These are phyloP conservation scores for Zymoseptoria crescenta DNA, from an alignment of 2,329 filamentous ascomycete genomes.

Conservation along the genomic window DNA sequence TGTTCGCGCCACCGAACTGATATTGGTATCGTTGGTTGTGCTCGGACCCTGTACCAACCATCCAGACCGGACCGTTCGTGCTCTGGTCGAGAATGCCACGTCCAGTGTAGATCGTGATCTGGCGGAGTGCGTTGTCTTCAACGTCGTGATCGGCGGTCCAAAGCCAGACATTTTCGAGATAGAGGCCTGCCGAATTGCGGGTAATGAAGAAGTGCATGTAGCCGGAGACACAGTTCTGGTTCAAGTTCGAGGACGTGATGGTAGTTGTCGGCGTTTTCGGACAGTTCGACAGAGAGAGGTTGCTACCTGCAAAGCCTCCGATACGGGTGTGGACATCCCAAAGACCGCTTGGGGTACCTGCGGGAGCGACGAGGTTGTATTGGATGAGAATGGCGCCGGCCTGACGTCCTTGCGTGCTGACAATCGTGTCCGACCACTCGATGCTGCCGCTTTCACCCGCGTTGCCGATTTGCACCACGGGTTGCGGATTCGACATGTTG, in stretches of 20 bases:
- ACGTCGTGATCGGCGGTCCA: conserved; percentile 92
- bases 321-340: conserved; percentile 50
- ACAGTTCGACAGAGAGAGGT: conserved; percentile 38
- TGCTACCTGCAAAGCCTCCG: conserved; percentile 45
- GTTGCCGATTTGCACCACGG: conserved; percentile 60
- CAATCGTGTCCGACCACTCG: conserved; percentile 64
- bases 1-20: conserved; percentile 67
- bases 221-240: conserved; percentile 24
- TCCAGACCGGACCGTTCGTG: conserved; percentile 48
- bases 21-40: conserved; percentile 65
- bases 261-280: conserved; percentile 24
- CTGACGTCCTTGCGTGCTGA: conserved; percentile 59
- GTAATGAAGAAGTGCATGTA: conserved; percentile 38
- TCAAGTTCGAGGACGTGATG: conserved; percentile 13
- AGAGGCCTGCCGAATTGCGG: conserved; percentile 50
- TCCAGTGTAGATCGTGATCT: conserved; percentile 84
- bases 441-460: conserved; percentile 57
- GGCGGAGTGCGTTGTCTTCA: conserved; percentile 57
- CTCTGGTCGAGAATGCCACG: conserved; percentile 77
- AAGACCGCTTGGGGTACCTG: conserved; percentile 42
- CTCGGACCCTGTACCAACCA: conserved; percentile 61
- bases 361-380: conserved; percentile 53
- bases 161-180: conserved; percentile 86
- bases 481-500: conserved; percentile 50
- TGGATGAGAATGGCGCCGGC: conserved; percentile 64